These are phyloP conservation scores for Coniferiporia weirii DNA, from an alignment of 1,284 basidiomycete species.

Conservation along the genomic window DNA sequence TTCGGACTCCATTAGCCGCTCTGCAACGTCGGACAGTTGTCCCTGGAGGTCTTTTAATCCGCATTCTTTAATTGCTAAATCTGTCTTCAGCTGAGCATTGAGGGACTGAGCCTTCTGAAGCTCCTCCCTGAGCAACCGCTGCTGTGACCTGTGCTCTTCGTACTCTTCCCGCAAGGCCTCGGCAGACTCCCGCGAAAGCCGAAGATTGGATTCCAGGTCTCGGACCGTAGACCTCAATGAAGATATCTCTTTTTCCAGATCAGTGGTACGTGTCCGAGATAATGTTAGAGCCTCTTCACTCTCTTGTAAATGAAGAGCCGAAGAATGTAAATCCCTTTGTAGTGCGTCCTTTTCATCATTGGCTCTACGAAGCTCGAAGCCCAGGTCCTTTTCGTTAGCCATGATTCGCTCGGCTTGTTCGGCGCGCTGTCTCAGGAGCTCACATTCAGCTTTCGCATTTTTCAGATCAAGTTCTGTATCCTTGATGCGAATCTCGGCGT, in stretches of 20 bases:
- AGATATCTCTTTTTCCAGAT: conserved; percentile 1
- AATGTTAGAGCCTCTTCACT: background rate
- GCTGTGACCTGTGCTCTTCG: conserved; percentile 24
- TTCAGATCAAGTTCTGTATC: conserved; percentile 33
- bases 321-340: background rate
- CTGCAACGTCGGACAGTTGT: conserved; percentile 42
- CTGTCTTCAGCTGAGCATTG: conserved; percentile 52
- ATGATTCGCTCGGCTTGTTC: conserved; percentile 10
- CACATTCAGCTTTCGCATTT: conserved; percentile 29
- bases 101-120: conserved; percentile 42
- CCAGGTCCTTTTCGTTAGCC: conserved; percentile 3
- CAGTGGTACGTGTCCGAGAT: background rate
- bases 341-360: background rate
- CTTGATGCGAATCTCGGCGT: conserved; percentile 29
- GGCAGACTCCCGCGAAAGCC: conserved; percentile 12
- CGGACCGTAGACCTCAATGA: background rate
- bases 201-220: conserved; percentile 8
- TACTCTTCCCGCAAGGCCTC: conserved; percentile 27
- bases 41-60: conserved; percentile 49
- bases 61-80: conserved; percentile 39
- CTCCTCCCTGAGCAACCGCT: conserved; percentile 31
- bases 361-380: background rate
- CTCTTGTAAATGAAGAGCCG: background rate
- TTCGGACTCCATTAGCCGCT: conserved; percentile 42
- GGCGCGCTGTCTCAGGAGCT: conserved; percentile 18